These are phyloP conservation scores for Choanephora cucurbitarum DNA, from an alignment of 371 early-diverging fungal species.

Conservation along the genomic window DNA sequence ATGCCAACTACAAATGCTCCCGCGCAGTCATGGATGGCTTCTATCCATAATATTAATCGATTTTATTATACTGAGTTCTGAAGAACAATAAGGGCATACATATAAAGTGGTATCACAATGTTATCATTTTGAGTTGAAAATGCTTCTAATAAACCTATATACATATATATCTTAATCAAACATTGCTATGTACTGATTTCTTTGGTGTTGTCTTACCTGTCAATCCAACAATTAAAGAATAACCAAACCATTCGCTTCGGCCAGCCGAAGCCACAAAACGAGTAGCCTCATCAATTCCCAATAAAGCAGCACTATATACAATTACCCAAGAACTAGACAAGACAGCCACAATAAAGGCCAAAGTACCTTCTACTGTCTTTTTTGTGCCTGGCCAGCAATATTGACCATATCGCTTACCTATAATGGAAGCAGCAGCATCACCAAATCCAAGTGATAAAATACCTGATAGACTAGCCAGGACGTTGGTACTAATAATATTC, in stretches of 20 bases:
- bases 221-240: conserved; percentile 25
- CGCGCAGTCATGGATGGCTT: too few species aligned
- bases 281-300: conserved; percentile 29
- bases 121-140: conserved; percentile 79
- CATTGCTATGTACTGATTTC: too few species aligned
- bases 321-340: conserved; percentile 49
- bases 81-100: conserved; percentile 54
- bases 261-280: conserved; percentile 25
- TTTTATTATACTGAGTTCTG: conserved; percentile 5
- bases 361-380: conserved; percentile 90
- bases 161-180: too few species aligned
- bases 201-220: conserved; percentile 49
- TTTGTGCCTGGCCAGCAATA: conserved; percentile 72
- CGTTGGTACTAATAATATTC: conserved; percentile 41
- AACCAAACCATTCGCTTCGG: conserved; percentile 25
- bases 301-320: conserved; percentile 26
- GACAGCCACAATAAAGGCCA: conserved; percentile 73
- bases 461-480: conserved; percentile 71
- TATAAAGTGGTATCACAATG: conserved; percentile 70
- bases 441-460: conserved; percentile 86
- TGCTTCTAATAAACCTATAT: conserved; percentile 58
- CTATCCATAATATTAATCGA: too few species aligned
- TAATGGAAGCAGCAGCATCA: conserved; percentile 86
- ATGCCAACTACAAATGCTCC: too few species aligned
- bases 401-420: conserved; percentile 77